Conservation (phyloP, 192 early-diverging fungal genomes). For the Pilobolus umbonatus region DNA sequence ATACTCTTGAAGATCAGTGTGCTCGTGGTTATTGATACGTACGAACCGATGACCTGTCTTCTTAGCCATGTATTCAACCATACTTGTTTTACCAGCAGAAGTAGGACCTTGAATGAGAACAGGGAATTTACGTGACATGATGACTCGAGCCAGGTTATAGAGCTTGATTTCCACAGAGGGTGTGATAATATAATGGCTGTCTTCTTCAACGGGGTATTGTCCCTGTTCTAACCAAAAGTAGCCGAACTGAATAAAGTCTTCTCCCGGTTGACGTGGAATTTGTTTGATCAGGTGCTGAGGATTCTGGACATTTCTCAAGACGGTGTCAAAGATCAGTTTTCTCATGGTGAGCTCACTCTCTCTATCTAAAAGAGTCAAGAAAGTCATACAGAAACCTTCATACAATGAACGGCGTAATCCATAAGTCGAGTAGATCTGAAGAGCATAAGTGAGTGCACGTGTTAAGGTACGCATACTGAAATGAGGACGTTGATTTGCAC, state of each 20-base stretch:
- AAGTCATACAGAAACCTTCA: constrained; percentile 96
- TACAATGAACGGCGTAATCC: constrained; percentile 79
- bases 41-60: constrained; percentile 90
- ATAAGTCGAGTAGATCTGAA: constrained; percentile 66
- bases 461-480: constrained; percentile 92
- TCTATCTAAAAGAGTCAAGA: constrained; percentile 80
- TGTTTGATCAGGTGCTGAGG: constrained; percentile 49
- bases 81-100: constrained; percentile 95
- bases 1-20: constrained; percentile 98
- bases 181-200: constrained; percentile 77
- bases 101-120: constrained; percentile 98
- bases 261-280: constrained; percentile 51
- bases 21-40: constrained; percentile 99
- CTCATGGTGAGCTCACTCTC: constrained; percentile 57
- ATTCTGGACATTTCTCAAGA: constrained; percentile 58
- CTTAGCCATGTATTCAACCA: constrained; percentile 95
- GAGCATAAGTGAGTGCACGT: constrained; percentile 78
- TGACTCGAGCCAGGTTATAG: constrained; percentile 82
- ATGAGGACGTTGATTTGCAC: constrained; percentile 82
- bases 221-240: constrained; percentile 80
- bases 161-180: constrained; percentile 83
- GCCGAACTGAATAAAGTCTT: constrained; percentile 67
- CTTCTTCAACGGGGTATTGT: constrained; percentile 29
- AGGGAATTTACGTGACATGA: constrained; percentile 86
- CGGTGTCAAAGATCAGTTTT: constrained; percentile 49